Evolutionary conservation across 2,329 filamentous ascomycete species (phyloP).

Genomic region (Hypoxylon sp.): DNA sequence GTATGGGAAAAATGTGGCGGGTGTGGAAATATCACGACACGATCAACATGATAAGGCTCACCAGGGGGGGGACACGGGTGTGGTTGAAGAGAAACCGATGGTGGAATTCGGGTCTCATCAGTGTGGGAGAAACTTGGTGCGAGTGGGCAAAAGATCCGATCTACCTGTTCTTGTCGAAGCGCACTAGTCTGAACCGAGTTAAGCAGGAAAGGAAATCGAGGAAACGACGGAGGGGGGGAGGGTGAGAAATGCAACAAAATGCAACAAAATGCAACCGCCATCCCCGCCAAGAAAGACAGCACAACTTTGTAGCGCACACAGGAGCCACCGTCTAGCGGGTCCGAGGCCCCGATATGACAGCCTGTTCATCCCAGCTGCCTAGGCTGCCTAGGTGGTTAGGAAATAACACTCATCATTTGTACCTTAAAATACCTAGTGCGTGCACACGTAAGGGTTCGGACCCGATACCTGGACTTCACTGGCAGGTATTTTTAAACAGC

Average conservation of each 20-base stretch:
- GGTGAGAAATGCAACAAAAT: slow-evolving; percentile 31
- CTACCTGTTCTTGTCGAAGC: slow-evolving; percentile 39
- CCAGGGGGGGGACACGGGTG: slow-evolving; percentile 46
- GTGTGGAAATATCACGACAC: slow-evolving; percentile 55
- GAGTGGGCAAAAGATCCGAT: slow-evolving; percentile 43
- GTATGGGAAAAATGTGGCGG: slow-evolving; percentile 47
- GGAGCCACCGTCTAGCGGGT: slow-evolving; percentile 2
- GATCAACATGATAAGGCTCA: slow-evolving; percentile 50
- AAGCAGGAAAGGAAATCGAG: slow-evolving; percentile 39
- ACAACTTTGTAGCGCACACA: slow-evolving; percentile 26
- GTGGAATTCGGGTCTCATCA: slow-evolving; percentile 38
- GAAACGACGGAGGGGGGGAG: slow-evolving; percentile 27
- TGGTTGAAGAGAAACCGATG: slow-evolving; percentile 49
- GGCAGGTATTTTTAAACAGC: slow-evolving; percentile 39
- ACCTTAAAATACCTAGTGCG: slow-evolving; percentile 32
- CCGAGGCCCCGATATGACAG: slow-evolving; percentile 32
- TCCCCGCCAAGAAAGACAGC: slow-evolving; percentile 43
- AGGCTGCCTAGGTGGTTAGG: slow-evolving; percentile 16
- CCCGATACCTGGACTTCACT: slow-evolving; percentile 27
- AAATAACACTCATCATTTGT: slow-evolving; percentile 20
- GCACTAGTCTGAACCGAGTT: slow-evolving; percentile 47
- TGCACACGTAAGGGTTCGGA: slow-evolving; percentile 38
- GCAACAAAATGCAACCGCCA: slow-evolving; percentile 37
- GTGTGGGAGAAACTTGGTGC: slow-evolving; percentile 32
- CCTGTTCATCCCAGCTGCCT: slow-evolving; percentile 29